Conservation (phyloP, 2,329 filamentous ascomycete species). For the Hymenoscyphus fraxineus region DNA sequence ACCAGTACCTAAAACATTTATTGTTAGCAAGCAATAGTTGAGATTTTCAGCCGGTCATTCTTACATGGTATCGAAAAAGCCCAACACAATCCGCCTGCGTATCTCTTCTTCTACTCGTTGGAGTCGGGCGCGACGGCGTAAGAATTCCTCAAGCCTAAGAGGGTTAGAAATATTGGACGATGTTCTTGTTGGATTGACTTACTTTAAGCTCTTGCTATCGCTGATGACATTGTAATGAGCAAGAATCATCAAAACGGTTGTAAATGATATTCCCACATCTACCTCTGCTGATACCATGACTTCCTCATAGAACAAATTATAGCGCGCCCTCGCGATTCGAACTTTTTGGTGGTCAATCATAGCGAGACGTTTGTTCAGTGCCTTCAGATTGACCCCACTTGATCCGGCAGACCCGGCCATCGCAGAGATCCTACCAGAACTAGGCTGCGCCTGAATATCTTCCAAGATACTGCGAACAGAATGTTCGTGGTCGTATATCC, state of each 20-base stretch:
- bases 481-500: constrained; percentile 88
- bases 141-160: constrained; percentile 80
- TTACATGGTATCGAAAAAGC: constrained; percentile 90
- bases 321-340: constrained; percentile 68
- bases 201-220: constrained; percentile 91
- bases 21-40: constrained; percentile 21
- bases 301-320: constrained; percentile 97
- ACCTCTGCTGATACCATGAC: constrained; percentile 90
- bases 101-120: constrained; percentile 95
- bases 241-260: constrained; percentile 86
- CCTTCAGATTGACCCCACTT: constrained; percentile 65
- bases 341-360: constrained; percentile 73
- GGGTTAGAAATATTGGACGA: constrained; percentile 28
- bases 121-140: constrained; percentile 82
- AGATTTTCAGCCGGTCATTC: constrained; percentile 31
- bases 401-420: constrained; percentile 50
- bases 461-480: constrained; percentile 85
- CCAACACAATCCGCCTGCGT: constrained; percentile 80
- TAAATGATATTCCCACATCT: constrained; percentile 86
- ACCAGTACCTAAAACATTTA: constrained; percentile 61
- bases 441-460: constrained; percentile 54
- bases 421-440: constrained; percentile 45
- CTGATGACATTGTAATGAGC: constrained; percentile 99
- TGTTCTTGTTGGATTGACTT: constrained; percentile 29
- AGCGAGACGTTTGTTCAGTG: constrained; percentile 68